Base-by-base conservation (phyloP, 2,329 filamentous ascomycete genomes). In the Sporothrix brunneoviolacea region DNA sequence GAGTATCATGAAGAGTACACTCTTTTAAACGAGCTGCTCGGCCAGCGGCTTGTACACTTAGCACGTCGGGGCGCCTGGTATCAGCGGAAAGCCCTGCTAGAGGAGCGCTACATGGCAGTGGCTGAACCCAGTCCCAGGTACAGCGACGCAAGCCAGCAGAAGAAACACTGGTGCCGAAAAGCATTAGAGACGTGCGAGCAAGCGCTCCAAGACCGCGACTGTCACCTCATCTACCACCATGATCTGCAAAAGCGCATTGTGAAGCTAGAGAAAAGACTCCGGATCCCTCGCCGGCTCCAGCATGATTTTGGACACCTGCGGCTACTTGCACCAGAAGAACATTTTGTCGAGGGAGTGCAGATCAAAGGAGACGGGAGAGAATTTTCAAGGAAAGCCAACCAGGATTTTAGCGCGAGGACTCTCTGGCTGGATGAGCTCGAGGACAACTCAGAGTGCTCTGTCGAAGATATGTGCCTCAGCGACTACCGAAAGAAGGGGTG, bases 391-490 rank as follows among this genome's bases (percentile, higher is more conserved):
- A 45, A 24, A 7, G 4, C 7, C 12, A 36, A 36, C 37, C 6
- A 13, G 21, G 78, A 19, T 4, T 40, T n/a, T 4, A 39, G 22
- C 54, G 81, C 79, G 51, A 86, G 94, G 64, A 95, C 93, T 0
- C 75, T 89, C 39, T 98, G 93, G 93, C 70, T 96, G 1, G 90
- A 97, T 61, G 84, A 84, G 58, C 8, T 5, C 10, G 15, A 28
- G 12, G 47, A 28, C 12, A 28, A 8, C 5, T 67, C 75, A 4
- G 84, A 85, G 61, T 95, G 91, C 65, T 84, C 82, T 48, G 93
- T 98, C 12, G 93, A 98, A 69, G 85, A 80, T 50, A 95, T 98
- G 90, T 96, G 91, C 64, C 75, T 98, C 33, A 90, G 83, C 39
- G 80, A 85, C 70, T 97, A 97, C 66, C 83, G 88, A 28, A 74